Evolutionary conservation across 2,329 filamentous ascomycete species (phyloP).

Genomic region (Penicillium hordei): DNA sequence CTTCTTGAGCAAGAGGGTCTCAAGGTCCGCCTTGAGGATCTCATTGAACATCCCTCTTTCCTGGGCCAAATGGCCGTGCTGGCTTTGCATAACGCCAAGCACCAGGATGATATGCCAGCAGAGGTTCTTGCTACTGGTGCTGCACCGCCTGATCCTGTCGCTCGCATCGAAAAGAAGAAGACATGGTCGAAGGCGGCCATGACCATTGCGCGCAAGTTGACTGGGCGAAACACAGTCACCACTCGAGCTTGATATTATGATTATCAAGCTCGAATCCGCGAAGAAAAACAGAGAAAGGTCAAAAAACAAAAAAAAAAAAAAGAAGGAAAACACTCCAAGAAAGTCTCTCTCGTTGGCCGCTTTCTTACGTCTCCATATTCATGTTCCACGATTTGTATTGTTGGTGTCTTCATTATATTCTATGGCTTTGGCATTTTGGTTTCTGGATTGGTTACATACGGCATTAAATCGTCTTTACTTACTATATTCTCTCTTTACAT

Average conservation of each 20-base stretch:
- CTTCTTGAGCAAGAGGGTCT: conserved; percentile 43
- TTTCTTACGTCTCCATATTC: neutral
- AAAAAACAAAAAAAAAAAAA: neutral
- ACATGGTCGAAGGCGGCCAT: conserved; percentile 32
- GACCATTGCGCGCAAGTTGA: conserved; percentile 31
- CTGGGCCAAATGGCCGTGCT: conserved; percentile 43
- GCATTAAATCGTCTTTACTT: neutral
- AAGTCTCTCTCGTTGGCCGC: neutral
- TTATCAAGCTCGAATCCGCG: neutral
- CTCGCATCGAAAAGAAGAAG: conserved; percentile 23
- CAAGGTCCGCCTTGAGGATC: conserved; percentile 41
- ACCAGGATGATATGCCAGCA: conserved; percentile 16
- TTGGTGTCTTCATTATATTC: neutral
- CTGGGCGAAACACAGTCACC: conserved; percentile 24
- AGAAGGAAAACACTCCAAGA: conserved; percentile 2
- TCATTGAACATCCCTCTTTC: conserved; percentile 44
- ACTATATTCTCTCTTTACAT: conserved; percentile 8
- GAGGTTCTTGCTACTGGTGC: conserved; percentile 18
- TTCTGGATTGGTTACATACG: conserved; percentile 1
- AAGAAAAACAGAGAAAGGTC: neutral
- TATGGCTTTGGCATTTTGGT: conserved; percentile 3
- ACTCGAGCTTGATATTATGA: conserved; percentile 18
- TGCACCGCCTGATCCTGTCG: conserved; percentile 8
- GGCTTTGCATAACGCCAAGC: conserved; percentile 29
- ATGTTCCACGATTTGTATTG: conserved; percentile 2